Base-by-base conservation (phyloP, 306 rosid genomes). In the Casuarina cunninghamiana region DNA sequence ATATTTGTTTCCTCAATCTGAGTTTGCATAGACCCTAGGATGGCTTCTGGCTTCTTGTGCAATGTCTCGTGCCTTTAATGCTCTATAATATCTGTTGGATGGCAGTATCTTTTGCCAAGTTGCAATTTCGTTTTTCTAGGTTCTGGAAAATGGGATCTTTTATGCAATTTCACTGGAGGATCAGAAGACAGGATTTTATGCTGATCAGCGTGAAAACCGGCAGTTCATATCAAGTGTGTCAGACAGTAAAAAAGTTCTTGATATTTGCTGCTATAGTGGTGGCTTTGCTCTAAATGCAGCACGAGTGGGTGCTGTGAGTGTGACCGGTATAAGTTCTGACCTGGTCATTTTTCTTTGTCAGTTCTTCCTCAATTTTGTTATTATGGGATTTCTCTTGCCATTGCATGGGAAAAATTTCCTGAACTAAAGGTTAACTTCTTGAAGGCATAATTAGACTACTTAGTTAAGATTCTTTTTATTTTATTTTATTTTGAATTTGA, bases 181-280 rank as follows among this genome's bases (percentile, higher is more conserved):
- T 21, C 98, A 94, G 87, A 94, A 94, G 88, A 94, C 97, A 3
- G 97, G 97, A 77, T 95, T 95, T 78, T 92, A 95, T 79, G 96
- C 95, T n/a, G 97, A 92, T 85, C 97, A 95, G 78, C 97, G 93
- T 11, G 97, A 91, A 79, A 92, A 87, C 83, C 92, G 93, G 19
- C 88, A 89, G 57, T 92, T 86, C 86, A 84, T 95, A 85, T 95
- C 97, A 54, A 88, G 83, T 49, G 81, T 92, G 79, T 89, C 98
- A 21, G 77, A 77, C 53, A 91, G 90, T 67, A 88, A 84, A 77
- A 91, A 79, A 84, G 97, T 95, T 82, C 93, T 94, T 74, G 98
- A 94, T 87, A 78, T 94, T 71, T 94, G 93, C 85, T 94, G 98
- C 86, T 94, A n/a, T n/a, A n/a, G n/a, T n/a, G n/a, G n/a, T n/a